Conservation (phyloP, 305 asterid species). For the Solanum chacoense region DNA sequence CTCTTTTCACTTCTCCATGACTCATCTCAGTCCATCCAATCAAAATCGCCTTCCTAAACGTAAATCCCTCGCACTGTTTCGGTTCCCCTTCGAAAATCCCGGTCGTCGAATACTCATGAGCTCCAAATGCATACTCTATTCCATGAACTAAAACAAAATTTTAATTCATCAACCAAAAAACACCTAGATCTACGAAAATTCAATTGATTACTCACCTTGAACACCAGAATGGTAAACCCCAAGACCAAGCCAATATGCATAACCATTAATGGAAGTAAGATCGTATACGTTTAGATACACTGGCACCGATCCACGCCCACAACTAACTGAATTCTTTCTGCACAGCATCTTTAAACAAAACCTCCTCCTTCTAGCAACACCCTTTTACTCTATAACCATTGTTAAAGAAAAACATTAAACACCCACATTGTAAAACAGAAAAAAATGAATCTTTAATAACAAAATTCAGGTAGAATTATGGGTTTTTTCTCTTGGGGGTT, state of each 20-base stretch:
- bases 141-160: constrained; percentile 40
- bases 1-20: constrained; percentile 21
- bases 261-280: constrained; percentile 60
- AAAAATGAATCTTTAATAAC: not conserved
- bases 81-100: constrained; percentile 73
- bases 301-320: constrained; percentile 45
- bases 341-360: constrained; percentile 34
- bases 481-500: not conserved
- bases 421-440: not conserved
- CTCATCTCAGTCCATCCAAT: constrained; percentile 59
- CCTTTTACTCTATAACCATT: not conserved
- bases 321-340: constrained; percentile 41
- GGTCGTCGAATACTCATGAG: constrained; percentile 50
- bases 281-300: constrained; percentile 73
- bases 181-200: not conserved
- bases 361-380: not conserved
- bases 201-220: constrained; percentile 33
- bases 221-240: constrained; percentile 84
- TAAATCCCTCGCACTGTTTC: constrained; percentile 53
- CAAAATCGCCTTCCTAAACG: constrained; percentile 50
- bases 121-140: constrained; percentile 68
- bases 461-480: not conserved
- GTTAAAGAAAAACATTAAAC: not conserved
- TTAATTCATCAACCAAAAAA: not conserved
- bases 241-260: constrained; percentile 84